Conservation (phyloP, 1,284 basidiomycete genomes). For the Gymnopus androsaceus region DNA sequence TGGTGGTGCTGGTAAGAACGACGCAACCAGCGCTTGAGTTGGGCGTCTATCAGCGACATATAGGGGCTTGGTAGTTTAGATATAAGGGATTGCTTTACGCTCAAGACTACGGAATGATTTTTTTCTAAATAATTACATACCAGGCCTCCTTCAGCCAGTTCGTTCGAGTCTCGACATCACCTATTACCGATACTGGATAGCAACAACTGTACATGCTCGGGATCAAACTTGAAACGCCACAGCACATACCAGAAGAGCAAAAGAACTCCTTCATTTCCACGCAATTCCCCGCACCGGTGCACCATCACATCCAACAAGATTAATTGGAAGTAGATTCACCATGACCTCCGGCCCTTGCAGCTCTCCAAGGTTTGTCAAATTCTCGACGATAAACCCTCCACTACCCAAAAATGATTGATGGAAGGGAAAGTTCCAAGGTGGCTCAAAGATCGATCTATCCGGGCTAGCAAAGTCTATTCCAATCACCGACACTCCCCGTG, state of each 20-base stretch:
- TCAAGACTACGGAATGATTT: too few relatives aligned
- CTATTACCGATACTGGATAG: too few relatives aligned
- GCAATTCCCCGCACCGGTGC: constrained; percentile 66
- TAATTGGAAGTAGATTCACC: constrained; percentile 60
- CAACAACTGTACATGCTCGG: too few relatives aligned
- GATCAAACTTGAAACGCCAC: too few relatives aligned
- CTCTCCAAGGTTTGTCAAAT: constrained; percentile 52
- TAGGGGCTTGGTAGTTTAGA: too few relatives aligned
- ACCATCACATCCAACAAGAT: constrained; percentile 57
- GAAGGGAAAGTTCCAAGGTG: constrained; percentile 40
- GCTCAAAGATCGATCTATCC: constrained; percentile 53
- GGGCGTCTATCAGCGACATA: not conserved
- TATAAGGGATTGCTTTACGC: too few relatives aligned
- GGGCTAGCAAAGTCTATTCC: constrained; percentile 67
- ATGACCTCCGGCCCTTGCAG: constrained; percentile 40
- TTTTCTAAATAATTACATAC: too few relatives aligned
- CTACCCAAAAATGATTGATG: constrained; percentile 59
- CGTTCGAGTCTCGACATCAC: too few relatives aligned
- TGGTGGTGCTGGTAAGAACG: too few relatives aligned
- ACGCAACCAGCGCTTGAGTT: too few relatives aligned
- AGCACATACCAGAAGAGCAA: too few relatives aligned
- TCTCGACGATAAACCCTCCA: constrained; percentile 66
- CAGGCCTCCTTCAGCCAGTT: too few relatives aligned
- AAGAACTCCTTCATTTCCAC: constrained; percentile 10
- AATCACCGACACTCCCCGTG: constrained; percentile 52